Evolutionary conservation across 2,329 filamentous ascomycete species (phyloP).

Genomic region (Curvularia verruculosa): DNA sequence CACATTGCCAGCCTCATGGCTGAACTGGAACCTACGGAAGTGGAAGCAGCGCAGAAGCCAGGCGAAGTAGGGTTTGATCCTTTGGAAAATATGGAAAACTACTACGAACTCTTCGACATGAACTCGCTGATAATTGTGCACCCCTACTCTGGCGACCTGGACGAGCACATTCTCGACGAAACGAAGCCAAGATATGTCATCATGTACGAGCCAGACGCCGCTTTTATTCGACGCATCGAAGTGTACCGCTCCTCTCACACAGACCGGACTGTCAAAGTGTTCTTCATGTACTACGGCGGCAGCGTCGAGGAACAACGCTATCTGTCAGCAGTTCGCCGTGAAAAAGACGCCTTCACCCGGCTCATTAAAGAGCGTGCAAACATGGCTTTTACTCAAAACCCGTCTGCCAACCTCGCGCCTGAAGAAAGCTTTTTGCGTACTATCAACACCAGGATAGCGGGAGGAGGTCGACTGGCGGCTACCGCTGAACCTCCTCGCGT

Average conservation of each 20-base stretch:
- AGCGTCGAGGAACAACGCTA: constrained; percentile 97
- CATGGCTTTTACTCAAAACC: constrained; percentile 87
- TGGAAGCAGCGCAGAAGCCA: constrained; percentile 75
- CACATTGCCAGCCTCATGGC: constrained; percentile 84
- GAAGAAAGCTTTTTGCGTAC: constrained; percentile 93
- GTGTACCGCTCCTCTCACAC: constrained; percentile 95
- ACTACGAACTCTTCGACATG: constrained; percentile 90
- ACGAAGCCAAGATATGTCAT: constrained; percentile 91
- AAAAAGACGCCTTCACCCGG: constrained; percentile 95
- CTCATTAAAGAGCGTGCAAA: constrained; percentile 91
- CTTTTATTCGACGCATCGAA: constrained; percentile 92
- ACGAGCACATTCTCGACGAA: constrained; percentile 96
- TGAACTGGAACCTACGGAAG: constrained; percentile 80
- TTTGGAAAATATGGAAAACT: constrained; percentile 88
- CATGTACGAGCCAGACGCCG: constrained; percentile 96
- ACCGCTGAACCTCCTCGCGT: constrained; percentile 88
- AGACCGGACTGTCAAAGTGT: constrained; percentile 86
- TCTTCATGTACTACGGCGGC: constrained; percentile 94
- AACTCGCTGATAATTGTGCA: constrained; percentile 87
- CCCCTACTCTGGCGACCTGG: constrained; percentile 92
- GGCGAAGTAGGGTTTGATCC: constrained; percentile 75
- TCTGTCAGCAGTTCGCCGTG: constrained; percentile 83
- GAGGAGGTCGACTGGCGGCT: constrained; percentile 81
- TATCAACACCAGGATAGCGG: constrained; percentile 94
- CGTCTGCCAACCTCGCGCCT: constrained; percentile 70